A percentile compares a stretch with the other conserved stretches of the same genome.
Conservation (phyloP, 2,329 filamentous ascomycete genomes). For the Scytalidium lignicola region DNA sequence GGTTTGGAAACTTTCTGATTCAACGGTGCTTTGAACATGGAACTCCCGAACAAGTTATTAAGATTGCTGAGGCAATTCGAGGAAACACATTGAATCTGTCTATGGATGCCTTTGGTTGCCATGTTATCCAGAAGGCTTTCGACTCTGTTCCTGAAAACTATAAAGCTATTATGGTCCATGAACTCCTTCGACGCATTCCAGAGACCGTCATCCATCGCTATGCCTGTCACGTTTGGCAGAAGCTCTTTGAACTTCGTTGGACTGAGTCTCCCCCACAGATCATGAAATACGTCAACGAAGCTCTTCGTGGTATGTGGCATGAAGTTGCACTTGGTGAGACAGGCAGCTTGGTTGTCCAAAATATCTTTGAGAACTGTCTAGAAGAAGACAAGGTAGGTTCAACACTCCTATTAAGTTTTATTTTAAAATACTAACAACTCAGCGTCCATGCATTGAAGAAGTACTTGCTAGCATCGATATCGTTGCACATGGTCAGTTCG, state of each 20-base stretch:
- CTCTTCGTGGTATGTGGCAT: slow-evolving; percentile 95
- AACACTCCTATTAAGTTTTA: background rate
- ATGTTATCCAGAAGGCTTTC: slow-evolving; percentile 97
- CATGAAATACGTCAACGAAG: slow-evolving; percentile 97
- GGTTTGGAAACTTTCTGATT: slow-evolving; percentile 96
- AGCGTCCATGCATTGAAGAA: slow-evolving; percentile 96
- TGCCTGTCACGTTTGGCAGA: slow-evolving; percentile 99
- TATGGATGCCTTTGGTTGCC: slow-evolving; percentile 98
- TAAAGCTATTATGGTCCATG: slow-evolving; percentile 98
- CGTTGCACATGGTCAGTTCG: slow-evolving; percentile 94
- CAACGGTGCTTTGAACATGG: slow-evolving; percentile 99
- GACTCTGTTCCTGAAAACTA: slow-evolving; percentile 96
- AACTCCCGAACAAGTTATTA: slow-evolving; percentile 86
- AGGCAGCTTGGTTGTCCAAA: slow-evolving; percentile 95
- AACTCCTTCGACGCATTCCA: slow-evolving; percentile 88
- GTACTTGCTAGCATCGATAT: slow-evolving; percentile 93
- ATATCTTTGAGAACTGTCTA: slow-evolving; percentile 98
- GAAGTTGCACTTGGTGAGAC: slow-evolving; percentile 97
- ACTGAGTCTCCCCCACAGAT: slow-evolving; percentile 91
- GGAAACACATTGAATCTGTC: slow-evolving; percentile 91
- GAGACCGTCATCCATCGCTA: slow-evolving; percentile 98
- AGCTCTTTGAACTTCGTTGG: slow-evolving; percentile 97
- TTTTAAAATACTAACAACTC: slow-evolving; percentile 16
- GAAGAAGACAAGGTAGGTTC: slow-evolving; percentile 88
- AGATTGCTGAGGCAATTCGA: slow-evolving; percentile 89